phyloP scores from a whole-genome alignment of 2,329 filamentous ascomycete genomes.

The Colletotrichum shisoi region DNA sequence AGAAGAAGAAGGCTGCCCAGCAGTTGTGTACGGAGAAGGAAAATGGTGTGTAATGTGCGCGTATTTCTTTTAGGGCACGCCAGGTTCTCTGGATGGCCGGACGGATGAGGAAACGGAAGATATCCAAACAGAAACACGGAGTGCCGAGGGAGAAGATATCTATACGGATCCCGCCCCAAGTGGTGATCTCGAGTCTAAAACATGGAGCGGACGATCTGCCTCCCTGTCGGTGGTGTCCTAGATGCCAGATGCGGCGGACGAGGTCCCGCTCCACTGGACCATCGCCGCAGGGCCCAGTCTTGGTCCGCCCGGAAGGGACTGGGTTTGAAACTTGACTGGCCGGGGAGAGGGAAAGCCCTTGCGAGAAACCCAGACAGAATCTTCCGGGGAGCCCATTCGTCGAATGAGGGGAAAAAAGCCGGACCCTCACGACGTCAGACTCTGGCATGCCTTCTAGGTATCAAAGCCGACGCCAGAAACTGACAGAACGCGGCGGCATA shows the following conservation, averaged over 20 bases:
- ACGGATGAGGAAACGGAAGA: conserved; percentile 9
- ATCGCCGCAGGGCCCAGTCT: not conserved
- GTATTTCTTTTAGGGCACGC: not conserved
- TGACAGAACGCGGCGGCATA: not conserved
- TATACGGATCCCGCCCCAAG: not conserved
- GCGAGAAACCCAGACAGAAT: conserved; percentile 28
- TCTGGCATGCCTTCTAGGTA: too few species aligned
- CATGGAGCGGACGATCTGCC: conserved; percentile 25
- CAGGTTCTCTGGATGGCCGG: not conserved
- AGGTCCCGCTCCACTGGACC: conserved; percentile 3
- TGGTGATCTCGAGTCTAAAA: conserved; percentile 19
- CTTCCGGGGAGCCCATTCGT: conserved; percentile 2
- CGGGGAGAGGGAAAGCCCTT: conserved; percentile 11
- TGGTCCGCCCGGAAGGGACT: conserved; percentile 5
- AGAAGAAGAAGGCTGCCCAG: conserved; percentile 1
- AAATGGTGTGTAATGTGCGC: too few species aligned
- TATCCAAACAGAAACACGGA: not conserved
- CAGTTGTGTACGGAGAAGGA: conserved; percentile 16
- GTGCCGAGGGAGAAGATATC: conserved; percentile 20
- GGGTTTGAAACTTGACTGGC: not conserved
- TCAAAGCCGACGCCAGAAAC: not conserved
- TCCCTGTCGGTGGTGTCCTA: not conserved
- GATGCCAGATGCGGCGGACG: conserved; percentile 12
- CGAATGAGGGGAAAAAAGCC: not conserved
- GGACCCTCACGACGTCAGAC: conserved; percentile 4